These are phyloP conservation scores for Orbilia oligospora DNA, from an alignment of 2,329 filamentous ascomycete genomes.

Conservation along the genomic window DNA sequence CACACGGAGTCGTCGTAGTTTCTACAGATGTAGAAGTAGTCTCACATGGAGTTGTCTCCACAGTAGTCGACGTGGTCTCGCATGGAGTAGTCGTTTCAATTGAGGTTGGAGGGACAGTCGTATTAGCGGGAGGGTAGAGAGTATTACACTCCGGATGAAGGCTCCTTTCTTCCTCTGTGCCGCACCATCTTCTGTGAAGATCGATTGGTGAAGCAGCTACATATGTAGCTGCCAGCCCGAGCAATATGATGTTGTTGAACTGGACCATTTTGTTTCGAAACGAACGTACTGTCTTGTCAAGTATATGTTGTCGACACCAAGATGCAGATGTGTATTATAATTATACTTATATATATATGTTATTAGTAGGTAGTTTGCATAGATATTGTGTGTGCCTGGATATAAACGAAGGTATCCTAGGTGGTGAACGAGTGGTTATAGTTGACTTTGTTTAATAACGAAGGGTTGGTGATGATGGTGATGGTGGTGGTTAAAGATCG, in stretches of 20 bases:
- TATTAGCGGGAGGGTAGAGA: background rate
- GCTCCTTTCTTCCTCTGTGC: slow-evolving; percentile 34
- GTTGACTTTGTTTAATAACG: slow-evolving; percentile 28
- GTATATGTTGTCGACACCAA: background rate
- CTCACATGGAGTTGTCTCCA: background rate
- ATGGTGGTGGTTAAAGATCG: slow-evolving; percentile 17
- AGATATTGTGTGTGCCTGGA: slow-evolving; percentile 28
- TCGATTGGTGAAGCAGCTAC: slow-evolving; percentile 47
- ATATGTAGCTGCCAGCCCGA: slow-evolving; percentile 36
- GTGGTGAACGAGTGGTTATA: slow-evolving; percentile 37
- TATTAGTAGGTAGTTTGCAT: no score
- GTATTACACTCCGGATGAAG: slow-evolving; percentile 26
- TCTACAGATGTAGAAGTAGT: background rate
- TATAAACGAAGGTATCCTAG: slow-evolving; percentile 61
- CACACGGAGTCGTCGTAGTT: slow-evolving; percentile 25
- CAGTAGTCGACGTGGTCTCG: slow-evolving; percentile 15
- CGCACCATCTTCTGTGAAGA: slow-evolving; percentile 42
- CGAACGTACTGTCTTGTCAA: slow-evolving; percentile 25
- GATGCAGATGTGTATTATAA: background rate
- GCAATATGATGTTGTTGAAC: slow-evolving; percentile 41
- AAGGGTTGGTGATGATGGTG: slow-evolving; percentile 38
- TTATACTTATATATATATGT: slow-evolving; percentile 8
- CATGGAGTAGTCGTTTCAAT: slow-evolving; percentile 19
- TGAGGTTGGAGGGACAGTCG: slow-evolving; percentile 2
- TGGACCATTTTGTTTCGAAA: slow-evolving; percentile 54